Conservation (phyloP, 2,329 filamentous ascomycete genomes). For the Aspergillus luchuensis region DNA sequence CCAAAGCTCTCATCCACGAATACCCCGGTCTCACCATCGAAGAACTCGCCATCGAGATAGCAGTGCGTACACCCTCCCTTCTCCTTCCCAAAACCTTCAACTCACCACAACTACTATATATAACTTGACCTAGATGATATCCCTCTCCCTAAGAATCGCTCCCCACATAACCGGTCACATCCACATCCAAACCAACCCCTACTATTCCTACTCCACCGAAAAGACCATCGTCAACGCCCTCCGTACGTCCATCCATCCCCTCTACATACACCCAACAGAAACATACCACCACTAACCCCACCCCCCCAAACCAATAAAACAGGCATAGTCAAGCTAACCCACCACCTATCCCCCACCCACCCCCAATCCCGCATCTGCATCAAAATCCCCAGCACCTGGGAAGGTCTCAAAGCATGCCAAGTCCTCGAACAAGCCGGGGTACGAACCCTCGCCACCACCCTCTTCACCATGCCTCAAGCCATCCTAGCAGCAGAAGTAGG, state of each 20-base stretch:
- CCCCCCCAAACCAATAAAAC: not conserved
- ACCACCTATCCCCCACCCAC: constrained; percentile 47
- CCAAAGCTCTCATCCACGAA: constrained; percentile 40
- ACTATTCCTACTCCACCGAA: constrained; percentile 53
- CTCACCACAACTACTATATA: not conserved
- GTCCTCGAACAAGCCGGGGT: constrained; percentile 57
- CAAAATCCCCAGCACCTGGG: constrained; percentile 66
- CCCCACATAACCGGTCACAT: constrained; percentile 55
- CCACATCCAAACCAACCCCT: constrained; percentile 64
- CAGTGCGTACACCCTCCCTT: constrained; percentile 41
- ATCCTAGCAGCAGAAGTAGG: constrained; percentile 58
- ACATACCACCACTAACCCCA: not conserved
- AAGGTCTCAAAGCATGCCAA: constrained; percentile 62
- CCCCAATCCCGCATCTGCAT: constrained; percentile 58
- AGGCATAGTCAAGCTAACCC: constrained; percentile 57
- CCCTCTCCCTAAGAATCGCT: constrained; percentile 55
- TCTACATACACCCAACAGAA: not conserved
- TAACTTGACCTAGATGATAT: constrained; percentile 49
- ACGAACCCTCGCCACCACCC: constrained; percentile 62
- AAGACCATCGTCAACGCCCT: constrained; percentile 55
- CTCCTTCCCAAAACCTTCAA: not conserved
- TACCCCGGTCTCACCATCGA: constrained; percentile 42
- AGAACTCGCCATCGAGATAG: constrained; percentile 59
- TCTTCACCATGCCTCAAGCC: constrained; percentile 65
- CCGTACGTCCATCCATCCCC: constrained; percentile 40